These are phyloP conservation scores for Suillus americanus DNA, from an alignment of 768 basidiomycete species.

Conservation along the genomic window DNA sequence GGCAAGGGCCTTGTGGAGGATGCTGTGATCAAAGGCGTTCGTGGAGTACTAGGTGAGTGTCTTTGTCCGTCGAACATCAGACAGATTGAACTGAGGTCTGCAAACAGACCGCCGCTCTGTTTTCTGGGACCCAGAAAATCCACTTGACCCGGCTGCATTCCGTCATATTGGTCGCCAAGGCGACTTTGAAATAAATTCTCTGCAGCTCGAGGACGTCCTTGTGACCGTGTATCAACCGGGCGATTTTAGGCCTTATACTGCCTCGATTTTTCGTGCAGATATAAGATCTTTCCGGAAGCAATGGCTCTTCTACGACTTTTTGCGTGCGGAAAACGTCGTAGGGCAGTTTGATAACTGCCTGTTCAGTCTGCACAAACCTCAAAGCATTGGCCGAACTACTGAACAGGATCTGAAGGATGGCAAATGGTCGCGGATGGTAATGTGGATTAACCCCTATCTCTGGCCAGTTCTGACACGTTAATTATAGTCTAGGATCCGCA, in stretches of 20 bases:
- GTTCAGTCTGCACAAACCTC: conserved; percentile 94
- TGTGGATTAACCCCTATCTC: conserved; percentile 18
- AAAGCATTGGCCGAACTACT: conserved; percentile 90
- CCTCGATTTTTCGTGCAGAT: conserved; percentile 92
- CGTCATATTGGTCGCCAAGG: conserved; percentile 72
- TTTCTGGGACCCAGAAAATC: conserved; percentile 80
- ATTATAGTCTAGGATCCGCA: conserved; percentile 84
- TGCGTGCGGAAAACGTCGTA: conserved; percentile 88
- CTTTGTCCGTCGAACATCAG: not conserved
- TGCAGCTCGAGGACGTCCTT: conserved; percentile 90
- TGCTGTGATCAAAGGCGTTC: conserved; percentile 90
- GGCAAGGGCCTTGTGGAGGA: conserved; percentile 92
- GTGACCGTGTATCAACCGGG: conserved; percentile 94
- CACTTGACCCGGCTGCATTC: conserved; percentile 77
- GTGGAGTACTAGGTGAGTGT: conserved; percentile 82
- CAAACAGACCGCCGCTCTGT: conserved; percentile 81
- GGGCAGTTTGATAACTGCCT: conserved; percentile 98
- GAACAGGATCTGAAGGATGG: conserved; percentile 83
- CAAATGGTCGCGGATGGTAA: conserved; percentile 87
- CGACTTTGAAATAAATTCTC: conserved; percentile 88
- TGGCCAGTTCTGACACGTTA: conserved; percentile 1
- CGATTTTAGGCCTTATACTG: conserved; percentile 87
- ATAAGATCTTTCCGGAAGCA: conserved; percentile 82
- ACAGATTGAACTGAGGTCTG: not conserved
- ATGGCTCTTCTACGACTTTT: conserved; percentile 94